Percentiles rank a stretch among this genome's conserved stretches.
Evolutionary conservation across 495 filamentous ascomycete genomes (phyloP).

Genomic region (Penicillium diatomitis): DNA sequence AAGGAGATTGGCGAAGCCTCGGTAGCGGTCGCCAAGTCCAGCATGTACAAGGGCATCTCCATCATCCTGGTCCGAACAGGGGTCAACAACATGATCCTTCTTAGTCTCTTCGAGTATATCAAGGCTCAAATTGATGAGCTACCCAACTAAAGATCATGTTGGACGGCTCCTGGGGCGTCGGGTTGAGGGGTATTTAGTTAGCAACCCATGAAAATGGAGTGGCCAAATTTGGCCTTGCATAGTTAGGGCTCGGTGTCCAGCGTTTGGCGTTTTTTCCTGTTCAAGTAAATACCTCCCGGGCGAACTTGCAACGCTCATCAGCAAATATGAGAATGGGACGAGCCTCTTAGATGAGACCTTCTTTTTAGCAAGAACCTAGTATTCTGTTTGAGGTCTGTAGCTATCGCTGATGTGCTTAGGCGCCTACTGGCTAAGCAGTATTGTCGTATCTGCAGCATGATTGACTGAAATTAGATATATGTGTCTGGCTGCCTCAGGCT

Average conservation of each 20-base stretch:
- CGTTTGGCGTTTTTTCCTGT: background rate
- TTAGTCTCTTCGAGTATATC: slow-evolving; percentile 39
- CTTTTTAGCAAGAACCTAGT: background rate
- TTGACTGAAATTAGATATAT: no score
- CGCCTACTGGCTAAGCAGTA: no score
- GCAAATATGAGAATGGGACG: slow-evolving; percentile 20
- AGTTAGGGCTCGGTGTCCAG: no score
- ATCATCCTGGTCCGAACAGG: slow-evolving; percentile 39
- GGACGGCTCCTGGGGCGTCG: background rate
- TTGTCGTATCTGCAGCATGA: no score
- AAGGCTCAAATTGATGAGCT: slow-evolving; percentile 34
- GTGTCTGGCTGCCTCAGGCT: slow-evolving; percentile 14
- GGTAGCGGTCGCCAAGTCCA: slow-evolving; percentile 34
- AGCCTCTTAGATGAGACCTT: background rate
- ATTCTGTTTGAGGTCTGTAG: no score
- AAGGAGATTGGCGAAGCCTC: slow-evolving; percentile 38
- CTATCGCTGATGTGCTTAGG: no score
- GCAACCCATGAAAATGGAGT: background rate
- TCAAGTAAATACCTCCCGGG: slow-evolving; percentile 20
- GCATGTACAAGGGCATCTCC: slow-evolving; percentile 43
- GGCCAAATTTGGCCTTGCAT: slow-evolving; percentile 1
- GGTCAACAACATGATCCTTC: slow-evolving; percentile 41
- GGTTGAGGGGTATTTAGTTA: background rate
- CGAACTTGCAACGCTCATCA: slow-evolving; percentile 12
- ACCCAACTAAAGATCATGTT: slow-evolving; percentile 9